A percentile compares a stretch with the other conserved stretches of the same genome.
Evolutionary conservation across 2,329 filamentous ascomycete species (phyloP).

Genomic region (Curvularia sp.): DNA sequence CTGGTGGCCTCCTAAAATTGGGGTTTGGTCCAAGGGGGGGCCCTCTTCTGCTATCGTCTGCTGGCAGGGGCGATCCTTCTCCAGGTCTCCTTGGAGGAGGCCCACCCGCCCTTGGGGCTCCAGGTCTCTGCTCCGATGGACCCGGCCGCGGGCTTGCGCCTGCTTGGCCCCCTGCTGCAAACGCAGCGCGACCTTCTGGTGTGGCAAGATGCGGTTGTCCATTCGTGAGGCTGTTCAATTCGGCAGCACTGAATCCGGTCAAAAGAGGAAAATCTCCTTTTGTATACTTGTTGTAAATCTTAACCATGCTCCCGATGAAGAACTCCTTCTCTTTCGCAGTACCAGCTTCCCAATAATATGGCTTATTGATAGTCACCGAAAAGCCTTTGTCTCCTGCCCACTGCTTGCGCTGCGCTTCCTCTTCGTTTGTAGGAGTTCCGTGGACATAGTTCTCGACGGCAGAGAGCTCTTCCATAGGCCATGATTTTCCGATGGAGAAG

Average conservation of each 20-base stretch:
- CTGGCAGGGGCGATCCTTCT: conserved; percentile 19
- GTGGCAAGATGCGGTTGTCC: conserved; percentile 43
- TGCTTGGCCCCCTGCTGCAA: conserved; percentile 15
- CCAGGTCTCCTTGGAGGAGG: conserved; percentile 32
- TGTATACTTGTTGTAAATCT: conserved; percentile 97
- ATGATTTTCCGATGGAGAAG: conserved; percentile 98
- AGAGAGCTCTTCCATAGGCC: conserved; percentile 90
- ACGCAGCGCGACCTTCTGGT: conserved; percentile 35
- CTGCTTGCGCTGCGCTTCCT: conserved; percentile 67
- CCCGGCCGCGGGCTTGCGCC: conserved; percentile 24
- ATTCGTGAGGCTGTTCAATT: conserved; percentile 77
- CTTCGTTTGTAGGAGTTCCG: conserved; percentile 62
- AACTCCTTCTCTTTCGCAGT: conserved; percentile 98
- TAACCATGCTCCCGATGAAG: conserved; percentile 94
- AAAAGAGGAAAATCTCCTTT: conserved; percentile 72
- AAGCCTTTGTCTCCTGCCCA: conserved; percentile 89
- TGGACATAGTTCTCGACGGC: conserved; percentile 82
- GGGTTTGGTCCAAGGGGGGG: conserved; percentile 24
- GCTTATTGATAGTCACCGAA: conserved; percentile 85
- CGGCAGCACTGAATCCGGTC: conserved; percentile 79
- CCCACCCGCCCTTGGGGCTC: conserved; percentile 33
- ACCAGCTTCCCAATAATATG: conserved; percentile 96
- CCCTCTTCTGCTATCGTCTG: conserved; percentile 28
- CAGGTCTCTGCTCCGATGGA: conserved; percentile 27
- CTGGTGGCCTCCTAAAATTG: conserved; percentile 34